Conservation (phyloP, 2,329 filamentous ascomycete genomes). For the Lachnellula occidentalis region DNA sequence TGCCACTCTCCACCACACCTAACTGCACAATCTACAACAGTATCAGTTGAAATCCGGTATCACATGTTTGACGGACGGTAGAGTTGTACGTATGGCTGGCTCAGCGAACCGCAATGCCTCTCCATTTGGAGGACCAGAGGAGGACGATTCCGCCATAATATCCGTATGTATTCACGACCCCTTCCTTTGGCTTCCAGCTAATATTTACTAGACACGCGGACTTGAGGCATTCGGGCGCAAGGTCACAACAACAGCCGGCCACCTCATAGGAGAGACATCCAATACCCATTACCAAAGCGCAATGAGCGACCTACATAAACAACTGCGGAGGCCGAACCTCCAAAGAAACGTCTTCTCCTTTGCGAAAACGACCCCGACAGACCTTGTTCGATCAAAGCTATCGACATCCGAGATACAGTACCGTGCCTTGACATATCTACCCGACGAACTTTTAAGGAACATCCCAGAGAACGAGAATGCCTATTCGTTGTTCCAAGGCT, state of each 20-base stretch:
- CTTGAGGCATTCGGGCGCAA: conserved; percentile 92
- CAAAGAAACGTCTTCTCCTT: conserved; percentile 91
- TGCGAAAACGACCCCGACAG: conserved; percentile 84
- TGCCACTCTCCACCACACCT: conserved; percentile 1
- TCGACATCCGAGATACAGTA: conserved; percentile 91
- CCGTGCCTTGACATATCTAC: conserved; percentile 78
- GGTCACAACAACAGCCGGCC: conserved; percentile 86
- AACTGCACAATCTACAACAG: not conserved
- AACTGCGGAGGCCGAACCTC: conserved; percentile 75
- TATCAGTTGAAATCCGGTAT: conserved; percentile 2
- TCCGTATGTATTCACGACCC: conserved; percentile 24
- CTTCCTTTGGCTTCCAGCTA: not conserved
- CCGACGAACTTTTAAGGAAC: conserved; percentile 83
- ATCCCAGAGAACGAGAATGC: conserved; percentile 81
- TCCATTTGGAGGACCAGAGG: conserved; percentile 23
- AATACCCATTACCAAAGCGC: conserved; percentile 75
- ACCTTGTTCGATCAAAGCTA: conserved; percentile 86
- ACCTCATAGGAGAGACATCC: conserved; percentile 69
- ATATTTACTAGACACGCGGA: conserved; percentile 62
- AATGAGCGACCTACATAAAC: conserved; percentile 82
- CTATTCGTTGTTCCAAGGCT: conserved; percentile 95
- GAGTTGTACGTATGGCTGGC: conserved; percentile 29
- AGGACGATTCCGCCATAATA: conserved; percentile 30
- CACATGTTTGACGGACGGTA: conserved; percentile 25
- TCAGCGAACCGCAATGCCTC: conserved; percentile 31